Evolutionary conservation across 2,329 filamentous ascomycete species (phyloP).

Genomic region (Polytolypa hystricis): DNA sequence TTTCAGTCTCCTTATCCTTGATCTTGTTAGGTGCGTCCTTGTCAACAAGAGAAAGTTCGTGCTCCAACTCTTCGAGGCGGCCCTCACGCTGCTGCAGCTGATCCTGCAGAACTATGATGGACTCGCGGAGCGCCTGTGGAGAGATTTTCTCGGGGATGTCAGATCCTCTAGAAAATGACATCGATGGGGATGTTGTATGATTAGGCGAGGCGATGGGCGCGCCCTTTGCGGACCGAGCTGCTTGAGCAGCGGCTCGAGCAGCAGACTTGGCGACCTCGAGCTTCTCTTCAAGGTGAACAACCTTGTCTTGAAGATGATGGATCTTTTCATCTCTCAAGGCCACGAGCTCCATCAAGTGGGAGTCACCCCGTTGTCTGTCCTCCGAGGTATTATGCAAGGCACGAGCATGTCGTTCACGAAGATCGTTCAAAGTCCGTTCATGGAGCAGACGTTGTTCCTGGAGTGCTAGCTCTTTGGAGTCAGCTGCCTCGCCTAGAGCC

Average conservation of each 20-base stretch:
- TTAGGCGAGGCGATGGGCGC: conserved; percentile 26
- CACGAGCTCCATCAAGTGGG: conserved; percentile 69
- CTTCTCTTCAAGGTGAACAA: conserved; percentile 77
- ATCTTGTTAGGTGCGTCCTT: conserved; percentile 71
- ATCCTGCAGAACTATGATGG: conserved; percentile 91
- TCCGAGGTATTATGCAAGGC: conserved; percentile 63
- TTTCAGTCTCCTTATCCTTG: conserved; percentile 86
- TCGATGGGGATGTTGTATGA: conserved; percentile 37
- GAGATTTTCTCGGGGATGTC: conserved; percentile 75
- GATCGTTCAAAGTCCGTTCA: conserved; percentile 62
- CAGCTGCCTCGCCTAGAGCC: conserved; percentile 43
- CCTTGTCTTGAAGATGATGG: conserved; percentile 74
- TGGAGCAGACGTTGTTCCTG: conserved; percentile 53
- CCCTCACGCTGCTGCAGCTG: conserved; percentile 90
- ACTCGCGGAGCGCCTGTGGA: conserved; percentile 86
- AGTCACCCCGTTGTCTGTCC: conserved; percentile 69
- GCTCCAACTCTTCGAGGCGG: conserved; percentile 77
- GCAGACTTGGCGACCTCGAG: conserved; percentile 82
- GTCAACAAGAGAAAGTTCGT: conserved; percentile 56
- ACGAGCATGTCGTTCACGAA: conserved; percentile 63
- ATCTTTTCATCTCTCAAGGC: conserved; percentile 74
- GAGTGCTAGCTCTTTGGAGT: conserved; percentile 43
- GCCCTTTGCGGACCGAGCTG: conserved; percentile 47
- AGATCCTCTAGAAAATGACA: conserved; percentile 32
- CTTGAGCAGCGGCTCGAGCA: conserved; percentile 69